Base-by-base conservation (phyloP, 2,329 filamentous ascomycete genomes). In the Alternaria metachromatica region DNA sequence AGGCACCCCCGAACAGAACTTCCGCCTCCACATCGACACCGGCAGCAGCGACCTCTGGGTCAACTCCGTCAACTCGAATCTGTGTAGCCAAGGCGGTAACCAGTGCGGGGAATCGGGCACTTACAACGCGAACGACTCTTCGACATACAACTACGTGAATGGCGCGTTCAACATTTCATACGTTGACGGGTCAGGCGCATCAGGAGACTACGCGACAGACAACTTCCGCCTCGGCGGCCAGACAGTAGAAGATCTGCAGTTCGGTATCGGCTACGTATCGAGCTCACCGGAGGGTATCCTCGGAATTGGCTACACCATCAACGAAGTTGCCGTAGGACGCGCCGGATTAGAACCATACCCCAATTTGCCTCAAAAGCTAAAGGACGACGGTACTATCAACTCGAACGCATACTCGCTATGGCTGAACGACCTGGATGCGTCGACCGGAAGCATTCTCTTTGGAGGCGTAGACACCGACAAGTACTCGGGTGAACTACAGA, bases 121-220 rank as follows among this genome's bases (percentile, higher is more conserved):
- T 1, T 97, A 94, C 79, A 78, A 81, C 46, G 86, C 91, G 44
- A 90, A 92, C 76, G 80, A 84, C 1, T 97, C 93, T 0, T 93
- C 91, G 2, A 92, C 93, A 3, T 95, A 94, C 79, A 74, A 85
- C 33, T 93, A 90, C 75, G 80, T 97, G 58, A 89, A 89, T 66
- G 89, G 87, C 74, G 85, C 89, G 64, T 97, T 97, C 83, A 94
- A 95, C 81, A 97, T 97, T 67, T 89, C 89, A 2, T 97, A 97
- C 70, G 90, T 92, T 44, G 94, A 97, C 80, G 92, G 92, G 49
- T 92, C 92, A 0, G 88, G 89, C 6, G 92, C 93, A 0, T 78
- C 82, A 1, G 94, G 94, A 33, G 92, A 96, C 79, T 97, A 97
- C 77, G 92, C 88, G 3, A 89, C 87, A 5, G 94, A 97, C 75